Conservation (phyloP, 768 basidiomycete species). For the Termitomyces sp. region DNA sequence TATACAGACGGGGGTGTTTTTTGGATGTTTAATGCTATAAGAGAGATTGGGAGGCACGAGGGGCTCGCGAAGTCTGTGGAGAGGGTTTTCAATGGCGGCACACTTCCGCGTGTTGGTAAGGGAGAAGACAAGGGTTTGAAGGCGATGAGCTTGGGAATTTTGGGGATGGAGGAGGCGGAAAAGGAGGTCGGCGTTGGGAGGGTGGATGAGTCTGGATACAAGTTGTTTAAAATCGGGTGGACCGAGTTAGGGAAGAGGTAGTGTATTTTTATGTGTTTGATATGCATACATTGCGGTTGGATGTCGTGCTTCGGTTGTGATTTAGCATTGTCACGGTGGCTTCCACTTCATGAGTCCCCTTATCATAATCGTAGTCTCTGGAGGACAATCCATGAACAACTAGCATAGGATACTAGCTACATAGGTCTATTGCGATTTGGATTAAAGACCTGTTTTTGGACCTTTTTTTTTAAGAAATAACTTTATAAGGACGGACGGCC, state of each 20-base stretch:
- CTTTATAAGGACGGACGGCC: too few relatives aligned
- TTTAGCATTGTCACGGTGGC: too few relatives aligned
- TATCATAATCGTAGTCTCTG: too few relatives aligned
- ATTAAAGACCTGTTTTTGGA: too few relatives aligned
- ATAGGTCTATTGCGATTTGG: too few relatives aligned
- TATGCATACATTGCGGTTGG: too few relatives aligned
- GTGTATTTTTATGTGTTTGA: neutral
- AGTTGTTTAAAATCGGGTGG: constrained; percentile 73
- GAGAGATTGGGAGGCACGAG: constrained; percentile 53
- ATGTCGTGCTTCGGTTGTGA: too few relatives aligned
- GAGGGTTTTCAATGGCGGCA: constrained; percentile 36
- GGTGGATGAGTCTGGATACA: constrained; percentile 67
- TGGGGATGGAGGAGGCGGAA: constrained; percentile 40
- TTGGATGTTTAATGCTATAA: constrained; percentile 38
- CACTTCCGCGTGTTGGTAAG: constrained; percentile 3
- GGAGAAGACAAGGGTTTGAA: neutral
- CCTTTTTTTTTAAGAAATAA: too few relatives aligned
- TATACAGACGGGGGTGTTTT: constrained; percentile 36
- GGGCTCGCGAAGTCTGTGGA: constrained; percentile 53
- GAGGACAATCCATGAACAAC: too few relatives aligned
- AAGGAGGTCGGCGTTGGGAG: constrained; percentile 53
- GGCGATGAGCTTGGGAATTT: constrained; percentile 34
- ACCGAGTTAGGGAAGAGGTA: neutral
- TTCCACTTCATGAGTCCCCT: too few relatives aligned
- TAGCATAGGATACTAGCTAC: too few relatives aligned